phyloP scores from a whole-genome alignment of 1,284 basidiomycete species.

The Acaromyces ingoldii region DNA sequence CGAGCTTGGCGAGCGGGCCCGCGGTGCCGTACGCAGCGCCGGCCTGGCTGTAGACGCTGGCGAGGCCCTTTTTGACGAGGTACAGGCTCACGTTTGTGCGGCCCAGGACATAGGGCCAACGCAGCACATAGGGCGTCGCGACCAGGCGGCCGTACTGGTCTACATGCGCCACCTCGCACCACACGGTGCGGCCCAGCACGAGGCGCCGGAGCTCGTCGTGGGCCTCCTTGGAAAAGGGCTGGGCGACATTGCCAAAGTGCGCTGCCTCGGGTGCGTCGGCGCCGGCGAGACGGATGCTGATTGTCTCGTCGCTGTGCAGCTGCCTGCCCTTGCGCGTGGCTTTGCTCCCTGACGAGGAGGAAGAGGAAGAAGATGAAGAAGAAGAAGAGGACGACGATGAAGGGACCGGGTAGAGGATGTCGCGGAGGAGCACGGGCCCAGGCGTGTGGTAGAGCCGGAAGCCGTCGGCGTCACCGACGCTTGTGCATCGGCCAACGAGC shows the following conservation, averaged over 20 bases:
- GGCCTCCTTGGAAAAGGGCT: conserved; percentile 48
- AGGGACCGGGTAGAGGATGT: conserved; percentile 20
- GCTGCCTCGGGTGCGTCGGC: conserved; percentile 46
- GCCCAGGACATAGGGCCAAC: conserved; percentile 42
- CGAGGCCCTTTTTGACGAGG: conserved; percentile 42
- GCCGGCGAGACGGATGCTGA: conserved; percentile 45
- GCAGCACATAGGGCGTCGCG: conserved; percentile 46
- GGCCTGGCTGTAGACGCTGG: conserved; percentile 41
- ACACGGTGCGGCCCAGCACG: conserved; percentile 18
- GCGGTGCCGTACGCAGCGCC: conserved; percentile 46
- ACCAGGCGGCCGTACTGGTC: conserved; percentile 49
- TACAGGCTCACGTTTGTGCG: conserved; percentile 43
- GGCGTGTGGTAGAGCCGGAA: conserved; percentile 50
- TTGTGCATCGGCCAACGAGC: conserved; percentile 41
- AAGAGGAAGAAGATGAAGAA: no score
- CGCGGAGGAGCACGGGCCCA: conserved; percentile 28
- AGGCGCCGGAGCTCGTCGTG: conserved; percentile 29
- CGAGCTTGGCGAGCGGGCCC: conserved; percentile 25
- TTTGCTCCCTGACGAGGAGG: not conserved
- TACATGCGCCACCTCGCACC: conserved; percentile 35
- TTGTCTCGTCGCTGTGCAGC: conserved; percentile 29
- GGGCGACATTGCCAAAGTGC: conserved; percentile 47
- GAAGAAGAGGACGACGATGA: no score
- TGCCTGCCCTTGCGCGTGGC: not conserved
- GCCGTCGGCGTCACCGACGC: conserved; percentile 48